phyloP scores from a whole-genome alignment of 768 basidiomycete genomes.

The Russula sp. region DNA sequence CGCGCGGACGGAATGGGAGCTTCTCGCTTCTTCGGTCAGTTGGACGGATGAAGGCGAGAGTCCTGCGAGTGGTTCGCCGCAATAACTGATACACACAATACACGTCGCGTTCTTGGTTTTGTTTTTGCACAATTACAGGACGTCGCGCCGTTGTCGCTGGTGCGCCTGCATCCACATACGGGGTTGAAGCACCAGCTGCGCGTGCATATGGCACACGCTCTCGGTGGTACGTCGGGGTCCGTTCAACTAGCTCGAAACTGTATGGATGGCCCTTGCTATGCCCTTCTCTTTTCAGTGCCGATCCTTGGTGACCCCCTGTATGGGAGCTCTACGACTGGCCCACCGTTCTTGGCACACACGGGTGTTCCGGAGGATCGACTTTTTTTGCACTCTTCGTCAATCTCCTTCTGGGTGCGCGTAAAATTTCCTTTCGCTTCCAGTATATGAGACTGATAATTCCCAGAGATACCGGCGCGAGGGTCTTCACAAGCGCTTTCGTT shows the following conservation, averaged over 20 bases:
- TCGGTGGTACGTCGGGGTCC: constrained; percentile 7
- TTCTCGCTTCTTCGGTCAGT: constrained; percentile 21
- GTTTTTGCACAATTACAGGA: background rate
- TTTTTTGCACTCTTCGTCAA: constrained; percentile 20
- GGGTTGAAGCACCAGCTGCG: constrained; percentile 23
- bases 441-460: background rate
- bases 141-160: constrained; percentile 13
- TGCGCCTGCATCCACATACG: constrained; percentile 17
- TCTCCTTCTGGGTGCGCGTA: constrained; percentile 15
- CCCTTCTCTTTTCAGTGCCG: constrained; percentile 5
- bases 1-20: constrained; percentile 18
- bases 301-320: constrained; percentile 20
- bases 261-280: background rate
- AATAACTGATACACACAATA: background rate
- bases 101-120: background rate
- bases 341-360: background rate
- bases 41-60: background rate
- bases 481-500: constrained; percentile 15
- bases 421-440: background rate
- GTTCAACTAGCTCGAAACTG: background rate
- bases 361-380: constrained; percentile 11
- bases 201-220: constrained; percentile 15
- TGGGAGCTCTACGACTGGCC: background rate
- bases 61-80: background rate
- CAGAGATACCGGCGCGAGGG: constrained; percentile 19